A percentile compares a stretch with the other conserved stretches of the same genome.
phyloP scores from a whole-genome alignment of 2,329 filamentous ascomycete genomes.

The Fusarium decemcellulare region DNA sequence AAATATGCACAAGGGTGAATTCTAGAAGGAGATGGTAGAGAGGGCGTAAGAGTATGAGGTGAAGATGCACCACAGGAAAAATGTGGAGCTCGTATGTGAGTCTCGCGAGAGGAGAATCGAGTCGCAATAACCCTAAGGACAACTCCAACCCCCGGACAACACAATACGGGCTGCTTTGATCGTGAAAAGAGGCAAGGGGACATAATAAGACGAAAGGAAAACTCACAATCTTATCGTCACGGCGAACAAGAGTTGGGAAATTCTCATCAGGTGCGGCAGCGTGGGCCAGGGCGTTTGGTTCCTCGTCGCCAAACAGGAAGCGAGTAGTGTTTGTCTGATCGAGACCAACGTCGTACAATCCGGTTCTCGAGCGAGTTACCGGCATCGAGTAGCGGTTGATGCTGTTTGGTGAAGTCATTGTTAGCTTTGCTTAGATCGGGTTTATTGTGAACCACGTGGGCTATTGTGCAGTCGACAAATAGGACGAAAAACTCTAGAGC shows the following conservation, averaged over 20 bases:
- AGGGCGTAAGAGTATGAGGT: constrained; percentile 24
- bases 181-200: background rate
- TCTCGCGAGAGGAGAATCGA: constrained; percentile 24
- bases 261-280: constrained; percentile 81
- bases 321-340: constrained; percentile 89
- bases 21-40: constrained; percentile 19
- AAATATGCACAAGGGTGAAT: constrained; percentile 24
- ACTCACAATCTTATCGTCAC: constrained; percentile 71
- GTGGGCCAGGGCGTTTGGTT: constrained; percentile 63
- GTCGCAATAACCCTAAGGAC: constrained; percentile 17
- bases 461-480: constrained; percentile 3
- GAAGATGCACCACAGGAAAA: constrained; percentile 33
- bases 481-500: constrained; percentile 3
- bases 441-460: background rate
- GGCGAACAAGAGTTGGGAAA: constrained; percentile 87
- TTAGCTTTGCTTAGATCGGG: constrained; percentile 33
- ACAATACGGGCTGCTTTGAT: background rate
- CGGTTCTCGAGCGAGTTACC: constrained; percentile 78
- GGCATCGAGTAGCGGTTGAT: constrained; percentile 96
- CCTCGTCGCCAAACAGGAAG: constrained; percentile 88
- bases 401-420: constrained; percentile 60
- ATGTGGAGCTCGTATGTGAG: constrained; percentile 39
- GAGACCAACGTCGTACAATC: constrained; percentile 77
- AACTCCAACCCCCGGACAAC: constrained; percentile 11
- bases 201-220: constrained; percentile 18